Percentiles rank a stretch among this genome's conserved stretches.
These are phyloP conservation scores for Coemansia sp. DNA, from an alignment of 371 early-diverging fungal genomes.

Conservation along the genomic window DNA sequence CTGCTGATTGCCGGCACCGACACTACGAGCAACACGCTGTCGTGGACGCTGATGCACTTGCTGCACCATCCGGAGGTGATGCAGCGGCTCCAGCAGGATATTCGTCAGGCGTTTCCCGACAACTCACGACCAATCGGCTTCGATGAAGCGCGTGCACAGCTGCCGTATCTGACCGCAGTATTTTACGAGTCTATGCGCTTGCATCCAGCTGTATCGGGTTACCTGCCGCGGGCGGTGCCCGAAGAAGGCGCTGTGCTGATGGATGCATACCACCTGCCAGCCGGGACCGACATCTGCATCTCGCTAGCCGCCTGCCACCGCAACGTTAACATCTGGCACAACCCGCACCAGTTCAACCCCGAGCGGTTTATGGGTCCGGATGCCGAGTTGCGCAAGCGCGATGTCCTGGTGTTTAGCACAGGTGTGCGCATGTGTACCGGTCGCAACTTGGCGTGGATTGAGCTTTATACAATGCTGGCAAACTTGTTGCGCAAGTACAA, in stretches of 20 bases:
- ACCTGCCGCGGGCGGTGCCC: conserved; percentile 40
- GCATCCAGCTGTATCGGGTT: conserved; percentile 26
- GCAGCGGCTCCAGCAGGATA: conserved; percentile 20
- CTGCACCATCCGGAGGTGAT: conserved; percentile 28
- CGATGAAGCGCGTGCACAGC: conserved; percentile 16
- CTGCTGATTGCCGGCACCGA: conserved; percentile 50
- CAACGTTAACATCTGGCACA: conserved; percentile 18
- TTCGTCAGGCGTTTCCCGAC: conserved; percentile 34
- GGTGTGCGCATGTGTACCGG: conserved; percentile 51
- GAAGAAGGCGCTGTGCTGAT: conserved; percentile 22
- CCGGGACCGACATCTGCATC: conserved; percentile 10
- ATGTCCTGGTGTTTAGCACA: conserved; percentile 33
- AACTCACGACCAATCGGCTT: conserved; percentile 11
- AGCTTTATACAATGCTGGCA: conserved; percentile 45
- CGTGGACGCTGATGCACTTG: conserved; percentile 36
- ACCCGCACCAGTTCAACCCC: conserved; percentile 36
- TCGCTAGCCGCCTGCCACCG: conserved; percentile 30
- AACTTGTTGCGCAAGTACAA: conserved; percentile 42
- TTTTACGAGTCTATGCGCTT: conserved; percentile 52
- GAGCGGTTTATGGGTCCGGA: conserved; percentile 48
- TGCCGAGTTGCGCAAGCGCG: conserved; percentile 6
- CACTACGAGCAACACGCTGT: conserved; percentile 47
- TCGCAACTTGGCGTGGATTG: conserved; percentile 41
- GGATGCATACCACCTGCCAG: conserved; percentile 20
- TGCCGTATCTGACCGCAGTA: conserved; percentile 51